Evolutionary conservation across 805 yeast genomes (phyloP), one percentile per base, ranked within the genome.

Genomic region (Spencermartinsiella europaea): DNA sequence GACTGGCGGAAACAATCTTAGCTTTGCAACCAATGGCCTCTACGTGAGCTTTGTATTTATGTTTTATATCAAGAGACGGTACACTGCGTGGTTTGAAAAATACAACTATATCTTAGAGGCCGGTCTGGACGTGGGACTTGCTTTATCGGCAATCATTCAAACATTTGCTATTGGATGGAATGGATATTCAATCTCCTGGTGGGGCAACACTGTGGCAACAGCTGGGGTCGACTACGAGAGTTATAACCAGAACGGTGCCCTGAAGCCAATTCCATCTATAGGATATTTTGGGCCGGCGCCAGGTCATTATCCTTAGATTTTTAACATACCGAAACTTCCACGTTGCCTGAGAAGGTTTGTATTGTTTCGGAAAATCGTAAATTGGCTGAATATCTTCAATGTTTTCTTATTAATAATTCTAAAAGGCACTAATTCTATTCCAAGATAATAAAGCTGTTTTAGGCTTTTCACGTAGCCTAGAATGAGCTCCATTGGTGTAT

Each of bases 111-210:
- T 81, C 16, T 62, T 82, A 43, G 68, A 81, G 19, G 74, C 82
- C 43, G 83, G 77, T 1, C 64, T 81, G 21, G 64, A 73, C 5
- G 77, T 84, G 0, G 86, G 85, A n/a, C 75, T 79, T 16, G 85
- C 85, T 2, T 71, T 80, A 51, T 68, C 80, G 47, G 79, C 77
- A 0, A 65, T 79, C 38, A 63, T 81, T 46, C 74, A 80, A 33
- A 81, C 82, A 64, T 77, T 79, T 56, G 64, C 62, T 36, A 66
- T 74, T 4, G 75, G 76, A 4, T 67, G 59, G 44, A 61, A 65
- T 10, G 53, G 58, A 5, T 57, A 56, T 5, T 54, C 55, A 4
- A 35, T 72, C 1, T 47, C 65, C n/a, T 75, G 79, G 78, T 75
- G 80, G 80, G 79, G 79, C 2, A 75, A 75, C 39, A 38, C 46